Evolutionary conservation across 179 eudicot species (phyloP).

Genomic region (Vitellaria paradoxa): DNA sequence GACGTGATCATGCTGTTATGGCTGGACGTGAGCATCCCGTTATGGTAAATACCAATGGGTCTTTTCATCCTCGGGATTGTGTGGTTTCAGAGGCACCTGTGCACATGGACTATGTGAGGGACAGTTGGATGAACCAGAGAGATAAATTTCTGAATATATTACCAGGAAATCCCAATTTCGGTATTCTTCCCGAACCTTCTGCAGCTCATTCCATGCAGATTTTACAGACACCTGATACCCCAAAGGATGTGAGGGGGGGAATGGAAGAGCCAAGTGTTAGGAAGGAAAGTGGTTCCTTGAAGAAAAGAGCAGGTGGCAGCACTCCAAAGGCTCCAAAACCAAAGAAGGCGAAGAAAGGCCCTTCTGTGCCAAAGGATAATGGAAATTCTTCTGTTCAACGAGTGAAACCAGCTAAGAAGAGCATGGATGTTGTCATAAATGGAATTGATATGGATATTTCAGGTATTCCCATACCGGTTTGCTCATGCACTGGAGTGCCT

Average conservation of each 20-base stretch:
- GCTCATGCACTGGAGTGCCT: constrained; percentile 74
- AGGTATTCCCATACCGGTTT: constrained; percentile 79
- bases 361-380: constrained; percentile 56
- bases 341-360: constrained; percentile 64
- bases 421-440: constrained; percentile 64
- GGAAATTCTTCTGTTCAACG: constrained; percentile 49
- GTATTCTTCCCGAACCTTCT: constrained; percentile 44
- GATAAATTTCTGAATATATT: constrained; percentile 55
- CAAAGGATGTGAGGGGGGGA: constrained; percentile 43
- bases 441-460: constrained; percentile 82
- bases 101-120: constrained; percentile 63
- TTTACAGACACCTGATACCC: constrained; percentile 54
- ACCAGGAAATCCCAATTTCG: constrained; percentile 47
- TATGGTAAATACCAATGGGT: constrained; percentile 18
- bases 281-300: constrained; percentile 44
- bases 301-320: constrained; percentile 51
- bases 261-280: constrained; percentile 38
- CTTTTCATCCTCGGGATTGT: constrained; percentile 51
- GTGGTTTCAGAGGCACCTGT: constrained; percentile 43
- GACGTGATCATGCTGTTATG: constrained; percentile 27
- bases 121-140: constrained; percentile 53
- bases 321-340: constrained; percentile 55
- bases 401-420: constrained; percentile 60
- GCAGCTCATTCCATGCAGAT: constrained; percentile 57
- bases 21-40: not conserved